A percentile compares a stretch with the other conserved stretches of the same genome.
phyloP scores from a whole-genome alignment of 2,329 filamentous ascomycete species.

The Fusarium nematophilum region DNA sequence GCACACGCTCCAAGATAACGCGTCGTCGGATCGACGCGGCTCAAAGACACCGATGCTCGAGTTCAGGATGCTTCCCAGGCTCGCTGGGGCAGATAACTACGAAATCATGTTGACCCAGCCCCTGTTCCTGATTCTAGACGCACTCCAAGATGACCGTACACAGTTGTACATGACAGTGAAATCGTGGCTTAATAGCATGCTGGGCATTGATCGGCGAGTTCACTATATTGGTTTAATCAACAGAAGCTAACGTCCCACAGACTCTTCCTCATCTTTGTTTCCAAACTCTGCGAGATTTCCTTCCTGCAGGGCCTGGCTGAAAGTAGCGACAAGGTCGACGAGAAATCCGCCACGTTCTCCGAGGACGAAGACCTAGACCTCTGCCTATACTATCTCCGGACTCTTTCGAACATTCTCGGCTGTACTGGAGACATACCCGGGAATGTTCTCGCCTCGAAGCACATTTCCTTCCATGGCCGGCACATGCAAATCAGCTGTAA shows the following conservation, averaged over 20 bases:
- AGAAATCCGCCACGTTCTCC: conserved; percentile 47
- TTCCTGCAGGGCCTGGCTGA: conserved; percentile 56
- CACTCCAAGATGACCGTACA: conserved; percentile 76
- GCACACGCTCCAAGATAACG: conserved; percentile 75
- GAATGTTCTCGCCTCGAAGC: conserved; percentile 74
- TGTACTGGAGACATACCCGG: conserved; percentile 76
- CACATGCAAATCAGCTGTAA: conserved; percentile 61
- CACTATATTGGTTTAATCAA: neutral
- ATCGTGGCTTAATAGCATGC: conserved; percentile 79
- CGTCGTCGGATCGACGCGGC: conserved; percentile 60
- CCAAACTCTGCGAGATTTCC: conserved; percentile 66
- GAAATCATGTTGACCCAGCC: conserved; percentile 83
- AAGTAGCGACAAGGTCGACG: conserved; percentile 27
- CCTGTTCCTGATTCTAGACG: conserved; percentile 83
- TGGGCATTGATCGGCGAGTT: conserved; percentile 71
- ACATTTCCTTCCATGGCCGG: conserved; percentile 45
- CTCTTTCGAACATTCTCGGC: conserved; percentile 77
- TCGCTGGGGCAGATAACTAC: conserved; percentile 70
- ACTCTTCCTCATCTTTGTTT: conserved; percentile 70
- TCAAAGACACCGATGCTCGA: conserved; percentile 57
- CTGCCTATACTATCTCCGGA: conserved; percentile 81
- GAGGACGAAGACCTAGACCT: conserved; percentile 78
- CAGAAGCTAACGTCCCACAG: conserved; percentile 49
- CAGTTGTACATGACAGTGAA: conserved; percentile 82
- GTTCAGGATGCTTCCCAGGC: conserved; percentile 51